Evolutionary conservation across 2,329 filamentous ascomycete genomes (phyloP), one percentile per base, ranked within the genome.

Genomic region (Penicillium sp.): DNA sequence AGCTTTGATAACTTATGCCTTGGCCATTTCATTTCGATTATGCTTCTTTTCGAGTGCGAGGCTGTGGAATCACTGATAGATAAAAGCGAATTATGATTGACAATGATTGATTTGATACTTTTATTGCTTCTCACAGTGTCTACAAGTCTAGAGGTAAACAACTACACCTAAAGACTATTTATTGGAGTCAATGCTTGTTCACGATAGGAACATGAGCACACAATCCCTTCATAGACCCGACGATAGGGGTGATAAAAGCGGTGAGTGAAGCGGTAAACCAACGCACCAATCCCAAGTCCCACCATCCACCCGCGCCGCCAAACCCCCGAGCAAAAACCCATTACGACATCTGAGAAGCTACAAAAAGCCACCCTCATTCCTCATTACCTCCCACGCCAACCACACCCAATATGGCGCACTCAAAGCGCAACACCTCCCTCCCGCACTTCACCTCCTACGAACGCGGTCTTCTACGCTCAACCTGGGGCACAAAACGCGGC

Each of bases 401-500:
- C 25, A 55, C 44, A 52, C 17, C 9, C 31, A 59, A 41, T 59
- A 79, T 79, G 77, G 76, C 77, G 9, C 77, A 79, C 62, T 79
- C 77, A 71, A 96, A 96, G 79, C 86, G 91, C 68, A 96, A 97
- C 78, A 96, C 92, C 44, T 93, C 91, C 44, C 87, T 93, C 44
- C 88, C 92, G 42, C 92, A 97, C 76, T 97, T 97, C 81, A 97
- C 94, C 35, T 88, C 91, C 25, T 87, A 97, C 78, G 94, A 97
- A 78, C 88, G 94, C 65, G 84, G 85, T 51, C 84, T 93, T 49
- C 89, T 96, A 59, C 91, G 92, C 69, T 84, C 85, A 19, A 86
- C 87, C 66, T 97, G 94, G 92, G 86, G 88, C 66, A 86, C 88
- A 9, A 90, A 88, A 64, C 86, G 89, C 51, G 91, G 92, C n/a